Base-by-base conservation (phyloP, 1,139 yeast species). In the Eremothecium coryli region DNA sequence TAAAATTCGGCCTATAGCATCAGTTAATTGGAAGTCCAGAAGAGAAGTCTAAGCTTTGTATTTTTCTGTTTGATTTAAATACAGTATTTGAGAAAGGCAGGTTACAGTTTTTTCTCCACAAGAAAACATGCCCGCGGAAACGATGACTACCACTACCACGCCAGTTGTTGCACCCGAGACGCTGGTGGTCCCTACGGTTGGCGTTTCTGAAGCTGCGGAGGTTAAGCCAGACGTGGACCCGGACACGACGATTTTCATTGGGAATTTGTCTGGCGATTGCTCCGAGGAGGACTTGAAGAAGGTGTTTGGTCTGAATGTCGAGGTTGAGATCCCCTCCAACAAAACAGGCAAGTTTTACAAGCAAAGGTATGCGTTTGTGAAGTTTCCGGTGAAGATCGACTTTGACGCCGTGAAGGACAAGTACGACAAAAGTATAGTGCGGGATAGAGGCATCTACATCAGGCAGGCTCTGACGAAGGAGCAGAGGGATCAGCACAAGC, bases 171-270 rank as follows among this genome's bases (percentile, higher is more conserved):
- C 22, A 7, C 9, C 22, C 22, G 22, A 20, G 10, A 20, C 22
- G 7, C 22, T 20, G 10, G 22, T 20, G 9, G 22, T 10, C 7
- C 22, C 22, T 20, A 20, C 22, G 10, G 7, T 20, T 7, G 7
- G 9, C 22, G 10, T 7, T 20, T 20, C 22, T 20, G 16, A 15
- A n/a, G 28, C 28, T 25, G 28, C 12, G 16, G 16, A 13, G 28
- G 16, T 13, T 16, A 38, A 32, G 36, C 35, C 44, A 12, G 41
- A 33, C 18, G 50, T 52, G 28, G 56, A 55, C 33, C 59, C 60
- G 21, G 56, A 53, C 29, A 50, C 52, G n/a, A 52, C 59, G 8
- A 46, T 55, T 21, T 55, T 55, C 36, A 48, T 55, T 27, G 60
- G 58, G 29, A 52, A 53, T 31, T 50, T 55, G 23, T 48, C 58